phyloP scores from a whole-genome alignment of 2,329 filamentous ascomycete genomes.

The Berkeleyomyces rouxiae region DNA sequence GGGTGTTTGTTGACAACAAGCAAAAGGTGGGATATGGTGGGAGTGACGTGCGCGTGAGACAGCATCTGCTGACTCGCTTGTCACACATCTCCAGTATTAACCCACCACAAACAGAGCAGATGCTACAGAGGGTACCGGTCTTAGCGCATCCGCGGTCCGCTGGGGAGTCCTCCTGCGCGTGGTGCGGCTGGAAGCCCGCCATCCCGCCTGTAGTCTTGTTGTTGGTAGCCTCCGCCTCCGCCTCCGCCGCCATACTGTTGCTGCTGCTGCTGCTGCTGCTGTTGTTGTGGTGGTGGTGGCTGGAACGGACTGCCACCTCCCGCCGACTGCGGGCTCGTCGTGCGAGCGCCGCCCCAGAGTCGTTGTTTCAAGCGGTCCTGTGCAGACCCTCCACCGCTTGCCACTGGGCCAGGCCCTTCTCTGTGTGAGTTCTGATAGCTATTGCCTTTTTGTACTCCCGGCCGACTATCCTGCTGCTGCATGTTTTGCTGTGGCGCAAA shows the following conservation, averaged over 20 bases:
- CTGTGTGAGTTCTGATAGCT: slow-evolving; percentile 1
- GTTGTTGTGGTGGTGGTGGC: slow-evolving; percentile 23
- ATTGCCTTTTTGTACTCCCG: slow-evolving; percentile 8
- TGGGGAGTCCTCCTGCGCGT: slow-evolving; percentile 20
- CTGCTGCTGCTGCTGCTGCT: neutral
- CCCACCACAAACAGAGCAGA: neutral
- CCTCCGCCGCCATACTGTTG: slow-evolving; percentile 15
- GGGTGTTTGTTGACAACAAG: neutral
- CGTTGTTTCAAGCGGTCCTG: slow-evolving; percentile 71
- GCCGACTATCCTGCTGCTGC: slow-evolving; percentile 9
- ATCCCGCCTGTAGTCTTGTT: slow-evolving; percentile 4
- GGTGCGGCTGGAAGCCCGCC: slow-evolving; percentile 19
- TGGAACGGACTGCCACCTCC: slow-evolving; percentile 26
- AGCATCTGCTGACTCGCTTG: neutral
- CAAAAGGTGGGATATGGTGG: neutral
- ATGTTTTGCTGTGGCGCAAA: slow-evolving; percentile 13
- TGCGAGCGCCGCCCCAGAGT: slow-evolving; percentile 48
- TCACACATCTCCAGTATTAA: neutral
- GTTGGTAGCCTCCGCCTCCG: slow-evolving; percentile 16
- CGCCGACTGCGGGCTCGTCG: slow-evolving; percentile 34
- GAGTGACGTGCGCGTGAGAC: neutral
- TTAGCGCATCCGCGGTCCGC: slow-evolving; percentile 28
- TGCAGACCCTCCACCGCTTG: slow-evolving; percentile 38
- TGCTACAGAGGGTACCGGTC: neutral
- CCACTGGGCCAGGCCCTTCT: slow-evolving; percentile 30